Conservation (phyloP, 2,329 filamentous ascomycete genomes). For the Delphinella strobiligena region DNA sequence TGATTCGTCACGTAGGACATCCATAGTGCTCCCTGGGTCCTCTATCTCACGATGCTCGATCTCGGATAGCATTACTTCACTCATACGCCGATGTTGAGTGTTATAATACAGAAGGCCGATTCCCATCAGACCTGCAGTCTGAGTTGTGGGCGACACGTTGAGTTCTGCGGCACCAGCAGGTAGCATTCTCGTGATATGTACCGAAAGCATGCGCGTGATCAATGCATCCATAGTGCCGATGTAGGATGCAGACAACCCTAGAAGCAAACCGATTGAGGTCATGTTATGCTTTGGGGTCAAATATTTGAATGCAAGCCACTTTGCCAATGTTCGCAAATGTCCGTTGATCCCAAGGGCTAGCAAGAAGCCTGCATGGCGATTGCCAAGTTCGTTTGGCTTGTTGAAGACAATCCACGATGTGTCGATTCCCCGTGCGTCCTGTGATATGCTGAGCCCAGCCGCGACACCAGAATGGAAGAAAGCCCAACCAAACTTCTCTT, state of each 20-base stretch:
- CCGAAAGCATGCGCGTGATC: slow-evolving; percentile 83
- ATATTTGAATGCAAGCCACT: slow-evolving; percentile 98
- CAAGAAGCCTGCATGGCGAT: slow-evolving; percentile 90
- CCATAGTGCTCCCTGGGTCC: slow-evolving; percentile 53
- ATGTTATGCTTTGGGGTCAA: slow-evolving; percentile 98
- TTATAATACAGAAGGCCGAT: slow-evolving; percentile 90
- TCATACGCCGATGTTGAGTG: slow-evolving; percentile 96
- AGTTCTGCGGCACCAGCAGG: slow-evolving; percentile 86
- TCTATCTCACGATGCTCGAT: slow-evolving; percentile 80
- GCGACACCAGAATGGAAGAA: slow-evolving; percentile 96
- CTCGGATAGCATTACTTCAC: slow-evolving; percentile 95
- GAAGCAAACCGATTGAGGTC: slow-evolving; percentile 91
- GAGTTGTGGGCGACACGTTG: slow-evolving; percentile 82
- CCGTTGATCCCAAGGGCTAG: slow-evolving; percentile 86
- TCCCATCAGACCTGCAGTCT: slow-evolving; percentile 94
- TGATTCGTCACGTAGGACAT: slow-evolving; percentile 82
- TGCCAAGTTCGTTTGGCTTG: slow-evolving; percentile 83
- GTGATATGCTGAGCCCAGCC: slow-evolving; percentile 84
- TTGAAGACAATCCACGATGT: slow-evolving; percentile 99
- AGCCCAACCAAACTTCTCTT: slow-evolving; percentile 96
- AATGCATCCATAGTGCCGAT: slow-evolving; percentile 95
- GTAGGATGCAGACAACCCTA: slow-evolving; percentile 87
- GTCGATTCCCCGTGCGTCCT: slow-evolving; percentile 82
- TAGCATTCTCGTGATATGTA: slow-evolving; percentile 91
- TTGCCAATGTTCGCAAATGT: slow-evolving; percentile 84